Conservation (phyloP, 805 yeast species). For the Kuraishia piskuri region DNA sequence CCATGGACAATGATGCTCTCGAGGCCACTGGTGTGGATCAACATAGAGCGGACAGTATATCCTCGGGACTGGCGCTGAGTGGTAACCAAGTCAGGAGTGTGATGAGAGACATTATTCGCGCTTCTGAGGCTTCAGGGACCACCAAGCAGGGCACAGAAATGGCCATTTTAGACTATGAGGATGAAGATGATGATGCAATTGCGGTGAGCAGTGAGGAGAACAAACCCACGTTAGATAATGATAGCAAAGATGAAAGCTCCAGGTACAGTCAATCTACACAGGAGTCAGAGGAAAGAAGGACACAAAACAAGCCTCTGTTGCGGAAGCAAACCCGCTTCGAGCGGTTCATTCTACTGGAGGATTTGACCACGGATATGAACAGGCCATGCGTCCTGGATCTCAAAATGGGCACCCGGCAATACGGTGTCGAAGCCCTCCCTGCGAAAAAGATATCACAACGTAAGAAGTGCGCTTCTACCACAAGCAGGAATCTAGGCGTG, state of each 20-base stretch:
- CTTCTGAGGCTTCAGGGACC: neutral
- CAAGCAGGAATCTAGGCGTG: conserved; percentile 77
- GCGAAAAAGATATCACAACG: conserved; percentile 74
- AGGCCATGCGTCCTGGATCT: conserved; percentile 89
- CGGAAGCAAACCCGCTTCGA: conserved; percentile 52
- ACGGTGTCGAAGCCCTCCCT: conserved; percentile 83
- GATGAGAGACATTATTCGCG: neutral
- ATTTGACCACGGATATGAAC: conserved; percentile 72
- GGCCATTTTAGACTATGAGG: conserved; percentile 37
- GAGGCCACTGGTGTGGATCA: neutral
- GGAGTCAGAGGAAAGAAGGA: neutral
- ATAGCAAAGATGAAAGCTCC: conserved; percentile 7
- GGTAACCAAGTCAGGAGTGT: neutral
- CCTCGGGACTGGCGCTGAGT: neutral
- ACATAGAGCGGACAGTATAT: neutral
- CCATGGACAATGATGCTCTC: conserved; percentile 3
- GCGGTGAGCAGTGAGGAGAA: neutral
- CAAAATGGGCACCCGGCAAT: conserved; percentile 98
- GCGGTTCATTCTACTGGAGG: conserved; percentile 82
- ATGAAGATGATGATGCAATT: conserved; percentile 18
- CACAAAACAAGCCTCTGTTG: neutral
- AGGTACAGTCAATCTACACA: neutral
- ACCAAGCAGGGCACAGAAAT: neutral
- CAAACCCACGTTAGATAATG: conserved; percentile 10
- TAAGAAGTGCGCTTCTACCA: conserved; percentile 71